Conservation (phyloP, 257 asterid species). For the Ophiorrhiza pumila region DNA sequence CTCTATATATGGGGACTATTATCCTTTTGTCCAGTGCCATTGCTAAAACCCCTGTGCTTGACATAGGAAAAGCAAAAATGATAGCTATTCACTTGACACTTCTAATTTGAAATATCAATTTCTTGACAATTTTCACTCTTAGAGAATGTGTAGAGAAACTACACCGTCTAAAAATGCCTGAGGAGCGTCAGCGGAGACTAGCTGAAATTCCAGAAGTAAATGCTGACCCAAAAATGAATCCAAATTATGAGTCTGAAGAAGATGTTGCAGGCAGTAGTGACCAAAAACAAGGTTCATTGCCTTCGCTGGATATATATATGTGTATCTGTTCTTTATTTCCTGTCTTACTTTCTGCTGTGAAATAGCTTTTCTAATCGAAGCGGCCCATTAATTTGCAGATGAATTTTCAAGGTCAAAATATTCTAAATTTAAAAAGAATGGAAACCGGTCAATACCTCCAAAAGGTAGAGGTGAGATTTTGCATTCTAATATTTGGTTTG, state of each 20-base stretch:
- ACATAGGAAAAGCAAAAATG: background rate
- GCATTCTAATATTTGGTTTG: background rate
- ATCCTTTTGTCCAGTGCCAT: background rate
- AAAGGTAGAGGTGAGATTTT: conserved; percentile 23
- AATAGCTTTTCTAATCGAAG: background rate
- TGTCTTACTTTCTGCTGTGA: background rate
- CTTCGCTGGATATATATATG: conserved; percentile 10
- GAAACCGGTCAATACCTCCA: conserved; percentile 11
- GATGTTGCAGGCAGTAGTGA: conserved; percentile 31
- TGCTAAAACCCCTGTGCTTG: no score
- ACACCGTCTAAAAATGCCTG: conserved; percentile 65
- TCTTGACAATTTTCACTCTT: conserved; percentile 75
- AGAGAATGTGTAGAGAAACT: conserved; percentile 56
- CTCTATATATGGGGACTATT: background rate
- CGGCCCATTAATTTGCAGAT: conserved; percentile 19
- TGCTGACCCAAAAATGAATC: conserved; percentile 78
- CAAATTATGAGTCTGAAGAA: conserved; percentile 69
- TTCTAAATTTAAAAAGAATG: conserved; percentile 13
- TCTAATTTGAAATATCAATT: conserved; percentile 13
- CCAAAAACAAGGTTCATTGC: conserved; percentile 42
- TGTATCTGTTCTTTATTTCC: conserved; percentile 3
- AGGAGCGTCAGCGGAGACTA: conserved; percentile 66
- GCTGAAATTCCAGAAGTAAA: conserved; percentile 68
- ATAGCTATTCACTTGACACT: background rate
- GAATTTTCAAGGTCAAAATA: conserved; percentile 9